phyloP scores from a whole-genome alignment of 2,329 filamentous ascomycete species.

The Hymenoscyphus albidus region DNA sequence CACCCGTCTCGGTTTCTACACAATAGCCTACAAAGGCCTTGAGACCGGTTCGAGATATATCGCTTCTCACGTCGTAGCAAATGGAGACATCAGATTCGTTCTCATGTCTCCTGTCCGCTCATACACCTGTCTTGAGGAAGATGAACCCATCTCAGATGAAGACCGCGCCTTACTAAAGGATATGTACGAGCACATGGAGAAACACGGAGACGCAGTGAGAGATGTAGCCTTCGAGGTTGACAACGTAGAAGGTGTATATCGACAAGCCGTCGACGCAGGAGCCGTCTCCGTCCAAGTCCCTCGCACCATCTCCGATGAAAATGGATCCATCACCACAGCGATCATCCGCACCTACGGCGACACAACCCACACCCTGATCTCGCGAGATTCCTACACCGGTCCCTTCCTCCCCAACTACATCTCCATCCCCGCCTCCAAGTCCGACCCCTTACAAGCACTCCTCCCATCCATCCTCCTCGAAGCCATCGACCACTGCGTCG shows the following conservation, averaged over 20 bases:
- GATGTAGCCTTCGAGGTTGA: slow-evolving; percentile 96
- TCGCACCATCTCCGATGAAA: slow-evolving; percentile 48
- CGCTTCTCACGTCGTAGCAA: slow-evolving; percentile 79
- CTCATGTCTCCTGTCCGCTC: slow-evolving; percentile 78
- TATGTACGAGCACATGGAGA: slow-evolving; percentile 78
- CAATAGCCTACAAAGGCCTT: slow-evolving; percentile 78
- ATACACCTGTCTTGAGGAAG: slow-evolving; percentile 47
- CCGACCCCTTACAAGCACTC: slow-evolving; percentile 35
- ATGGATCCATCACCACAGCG: slow-evolving; percentile 67
- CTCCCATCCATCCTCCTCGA: slow-evolving; percentile 65
- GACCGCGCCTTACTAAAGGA: slow-evolving; percentile 66
- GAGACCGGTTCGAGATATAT: slow-evolving; percentile 81
- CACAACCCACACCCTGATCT: slow-evolving; percentile 89
- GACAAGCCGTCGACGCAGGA: slow-evolving; percentile 63
- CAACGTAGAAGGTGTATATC: slow-evolving; percentile 75
- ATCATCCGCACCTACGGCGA: slow-evolving; percentile 91
- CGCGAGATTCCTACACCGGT: slow-evolving; percentile 66
- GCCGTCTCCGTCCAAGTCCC: slow-evolving; percentile 62
- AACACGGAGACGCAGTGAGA: slow-evolving; percentile 90
- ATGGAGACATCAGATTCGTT: slow-evolving; percentile 74
- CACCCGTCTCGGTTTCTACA: slow-evolving; percentile 79
- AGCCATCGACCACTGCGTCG: slow-evolving; percentile 92
- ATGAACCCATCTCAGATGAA: slow-evolving; percentile 58
- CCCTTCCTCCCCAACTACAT: slow-evolving; percentile 82
- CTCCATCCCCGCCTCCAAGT: slow-evolving; percentile 40